A percentile compares a stretch with the other conserved stretches of the same genome.
Conservation (phyloP, 768 basidiomycete genomes). For the Calvatia gigantea region DNA sequence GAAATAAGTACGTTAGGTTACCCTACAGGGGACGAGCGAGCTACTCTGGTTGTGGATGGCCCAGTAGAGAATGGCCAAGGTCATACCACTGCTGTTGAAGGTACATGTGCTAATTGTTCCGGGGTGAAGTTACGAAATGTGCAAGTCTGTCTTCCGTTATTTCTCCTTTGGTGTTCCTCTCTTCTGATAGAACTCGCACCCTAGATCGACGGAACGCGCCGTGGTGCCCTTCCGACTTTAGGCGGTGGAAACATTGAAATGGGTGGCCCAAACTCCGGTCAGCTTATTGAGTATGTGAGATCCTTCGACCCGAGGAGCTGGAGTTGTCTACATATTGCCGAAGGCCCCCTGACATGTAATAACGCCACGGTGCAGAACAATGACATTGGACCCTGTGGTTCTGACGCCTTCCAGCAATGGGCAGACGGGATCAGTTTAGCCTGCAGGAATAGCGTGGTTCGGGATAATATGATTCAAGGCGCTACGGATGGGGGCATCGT, state of each 20-base stretch:
- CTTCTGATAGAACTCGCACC: background rate
- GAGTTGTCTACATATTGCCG: constrained; percentile 77
- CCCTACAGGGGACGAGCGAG: constrained; percentile 63
- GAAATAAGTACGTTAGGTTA: constrained; percentile 83
- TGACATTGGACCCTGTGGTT: constrained; percentile 77
- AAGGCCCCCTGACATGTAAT: constrained; percentile 65
- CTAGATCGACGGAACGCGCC: constrained; percentile 73
- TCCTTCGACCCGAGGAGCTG: constrained; percentile 77
- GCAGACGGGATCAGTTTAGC: constrained; percentile 79
- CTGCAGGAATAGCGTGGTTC: constrained; percentile 58
- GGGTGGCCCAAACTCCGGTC: constrained; percentile 69
- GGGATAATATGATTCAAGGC: constrained; percentile 66
- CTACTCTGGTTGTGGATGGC: constrained; percentile 67
- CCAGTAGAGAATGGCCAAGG: constrained; percentile 57
- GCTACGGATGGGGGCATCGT: constrained; percentile 83
- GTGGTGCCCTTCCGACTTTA: constrained; percentile 42
- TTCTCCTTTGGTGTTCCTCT: background rate
- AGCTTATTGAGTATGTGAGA: constrained; percentile 74
- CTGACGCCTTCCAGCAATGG: constrained; percentile 65
- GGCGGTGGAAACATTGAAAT: constrained; percentile 85
- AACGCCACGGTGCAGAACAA: constrained; percentile 72
- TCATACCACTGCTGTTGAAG: constrained; percentile 72
- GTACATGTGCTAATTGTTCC: constrained; percentile 54
- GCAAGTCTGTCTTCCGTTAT: constrained; percentile 41
- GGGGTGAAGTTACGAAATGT: constrained; percentile 67